These are phyloP conservation scores for Yarrowia galli DNA, from an alignment of 1,139 yeast species.

Conservation along the genomic window DNA sequence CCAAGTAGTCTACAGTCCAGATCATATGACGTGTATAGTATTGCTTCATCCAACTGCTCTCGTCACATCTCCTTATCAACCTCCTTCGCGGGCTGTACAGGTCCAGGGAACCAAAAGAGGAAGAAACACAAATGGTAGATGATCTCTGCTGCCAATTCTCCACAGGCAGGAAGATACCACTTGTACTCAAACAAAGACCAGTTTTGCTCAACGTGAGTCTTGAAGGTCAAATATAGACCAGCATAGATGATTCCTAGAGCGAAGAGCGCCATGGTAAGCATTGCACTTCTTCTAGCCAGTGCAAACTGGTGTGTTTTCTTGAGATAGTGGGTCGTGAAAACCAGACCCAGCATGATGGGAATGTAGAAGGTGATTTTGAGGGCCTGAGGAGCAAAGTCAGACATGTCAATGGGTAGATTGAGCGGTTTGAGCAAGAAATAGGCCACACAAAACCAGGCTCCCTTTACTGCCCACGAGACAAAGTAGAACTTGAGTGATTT, in stretches of 20 bases:
- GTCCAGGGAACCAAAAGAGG: constrained; percentile 1
- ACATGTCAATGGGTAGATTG: constrained; percentile 19
- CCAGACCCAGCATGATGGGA: constrained; percentile 23
- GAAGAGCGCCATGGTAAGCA: constrained; percentile 2
- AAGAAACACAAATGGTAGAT: constrained; percentile 10
- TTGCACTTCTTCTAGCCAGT: constrained; percentile 1
- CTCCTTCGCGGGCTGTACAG: neutral
- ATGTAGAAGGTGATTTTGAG: constrained; percentile 31
- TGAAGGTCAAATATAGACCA: neutral
- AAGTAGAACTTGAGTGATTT: constrained; percentile 20
- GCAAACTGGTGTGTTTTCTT: neutral
- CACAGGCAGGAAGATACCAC: constrained; percentile 20
- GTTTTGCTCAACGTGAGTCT: neutral
- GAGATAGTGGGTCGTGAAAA: neutral
- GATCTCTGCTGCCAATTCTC: constrained; percentile 11
- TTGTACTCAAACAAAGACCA: constrained; percentile 18
- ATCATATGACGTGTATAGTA: no score
- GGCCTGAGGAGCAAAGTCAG: constrained; percentile 9
- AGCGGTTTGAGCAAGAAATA: constrained; percentile 10
- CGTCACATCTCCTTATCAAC: constrained; percentile 9
- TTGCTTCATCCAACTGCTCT: no score
- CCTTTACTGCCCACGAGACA: constrained; percentile 11
- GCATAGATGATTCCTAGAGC: constrained; percentile 9
- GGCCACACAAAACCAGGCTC: constrained; percentile 18
- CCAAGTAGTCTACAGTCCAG: no score